Conservation (phyloP, 1,139 yeast species). For the Yamadazyma trypodendri region DNA sequence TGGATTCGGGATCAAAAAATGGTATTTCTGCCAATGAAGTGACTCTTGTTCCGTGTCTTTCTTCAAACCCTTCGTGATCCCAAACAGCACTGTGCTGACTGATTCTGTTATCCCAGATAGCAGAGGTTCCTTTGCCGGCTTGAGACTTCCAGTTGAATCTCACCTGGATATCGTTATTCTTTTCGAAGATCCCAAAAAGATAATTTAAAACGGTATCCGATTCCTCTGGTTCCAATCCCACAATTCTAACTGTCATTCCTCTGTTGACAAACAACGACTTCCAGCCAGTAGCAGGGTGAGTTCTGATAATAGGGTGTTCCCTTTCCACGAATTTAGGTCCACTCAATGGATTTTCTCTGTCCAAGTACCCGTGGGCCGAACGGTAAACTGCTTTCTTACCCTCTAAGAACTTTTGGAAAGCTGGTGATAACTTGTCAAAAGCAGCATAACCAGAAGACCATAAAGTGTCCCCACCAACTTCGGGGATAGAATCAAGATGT, state of each 20-base stretch:
- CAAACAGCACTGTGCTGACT: slow-evolving; percentile 50
- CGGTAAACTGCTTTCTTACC: slow-evolving; percentile 38
- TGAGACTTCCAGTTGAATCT: slow-evolving; percentile 55
- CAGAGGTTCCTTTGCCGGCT: slow-evolving; percentile 50
- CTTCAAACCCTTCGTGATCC: slow-evolving; percentile 51
- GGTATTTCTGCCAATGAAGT: slow-evolving; percentile 59
- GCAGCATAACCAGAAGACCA: slow-evolving; percentile 41
- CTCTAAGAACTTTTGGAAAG: slow-evolving; percentile 35
- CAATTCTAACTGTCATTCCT: slow-evolving; percentile 10
- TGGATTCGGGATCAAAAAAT: slow-evolving; percentile 48
- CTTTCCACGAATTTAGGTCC: slow-evolving; percentile 37
- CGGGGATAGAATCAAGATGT: slow-evolving; percentile 35
- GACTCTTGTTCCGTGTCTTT: slow-evolving; percentile 60
- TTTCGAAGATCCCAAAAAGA: slow-evolving; percentile 32
- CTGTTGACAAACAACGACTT: slow-evolving; percentile 39
- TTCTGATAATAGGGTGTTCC: slow-evolving; percentile 41
- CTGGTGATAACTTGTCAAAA: slow-evolving; percentile 37
- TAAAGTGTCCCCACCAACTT: slow-evolving; percentile 36
- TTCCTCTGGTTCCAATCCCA: slow-evolving; percentile 29
- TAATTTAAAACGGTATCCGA: slow-evolving; percentile 32
- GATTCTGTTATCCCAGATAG: slow-evolving; percentile 58
- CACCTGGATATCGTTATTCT: slow-evolving; percentile 45
- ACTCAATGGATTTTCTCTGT: slow-evolving; percentile 30
- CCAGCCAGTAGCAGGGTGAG: slow-evolving; percentile 46
- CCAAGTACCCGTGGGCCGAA: slow-evolving; percentile 35